Evolutionary conservation across 441 rosid species (phyloP), one percentile per base, ranked within the genome.

Genomic region (Populus hybrid): DNA sequence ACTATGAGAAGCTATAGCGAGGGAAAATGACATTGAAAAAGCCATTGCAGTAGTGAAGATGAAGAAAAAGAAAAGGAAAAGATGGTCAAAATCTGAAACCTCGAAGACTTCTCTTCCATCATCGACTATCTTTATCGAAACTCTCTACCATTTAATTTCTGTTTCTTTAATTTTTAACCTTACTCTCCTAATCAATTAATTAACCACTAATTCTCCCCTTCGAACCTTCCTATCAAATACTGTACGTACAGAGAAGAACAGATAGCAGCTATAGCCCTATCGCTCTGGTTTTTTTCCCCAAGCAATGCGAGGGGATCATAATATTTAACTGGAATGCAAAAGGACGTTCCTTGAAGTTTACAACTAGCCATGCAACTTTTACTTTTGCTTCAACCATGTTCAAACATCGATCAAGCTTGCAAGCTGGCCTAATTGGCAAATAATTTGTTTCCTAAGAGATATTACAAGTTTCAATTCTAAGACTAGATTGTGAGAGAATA

Each of bases 71-170:
- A 80, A 84, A 85, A 86, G 72, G 78, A 84, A 86, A 87, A 85
- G 88, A 82, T 83, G 93, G 93, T 90, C 90, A 87, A 92, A 87
- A 87, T 88, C 87, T 83, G 84, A 61, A 90, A 84, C 89, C 91
- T 88, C 87, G 83, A 87, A 87, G 83, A 86, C 88, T 85, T 85
- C 82, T 84, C 85, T 80, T 82, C 88, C 90, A 88, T 84, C 90
- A 82, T 87, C 88, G 63, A 78, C 89, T 82, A 45, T 88, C 89
- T 88, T 88, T 86, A 87, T 89, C 85, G 88, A 90, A 86, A 88
- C 80, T 80, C 80, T 80, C 88, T 77, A 59, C 82, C 84, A 77
- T 75, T 77, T 38, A 75, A 59, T 53, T 73, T 38, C 63, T 65
- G 35, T 72, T 77, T 59, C 72, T 73, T 71, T 74, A 71, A 72